Evolutionary conservation across 768 basidiomycete species (phyloP), one percentile per base, ranked within the genome.

Genomic region (Rossbeevera mucosa): DNA sequence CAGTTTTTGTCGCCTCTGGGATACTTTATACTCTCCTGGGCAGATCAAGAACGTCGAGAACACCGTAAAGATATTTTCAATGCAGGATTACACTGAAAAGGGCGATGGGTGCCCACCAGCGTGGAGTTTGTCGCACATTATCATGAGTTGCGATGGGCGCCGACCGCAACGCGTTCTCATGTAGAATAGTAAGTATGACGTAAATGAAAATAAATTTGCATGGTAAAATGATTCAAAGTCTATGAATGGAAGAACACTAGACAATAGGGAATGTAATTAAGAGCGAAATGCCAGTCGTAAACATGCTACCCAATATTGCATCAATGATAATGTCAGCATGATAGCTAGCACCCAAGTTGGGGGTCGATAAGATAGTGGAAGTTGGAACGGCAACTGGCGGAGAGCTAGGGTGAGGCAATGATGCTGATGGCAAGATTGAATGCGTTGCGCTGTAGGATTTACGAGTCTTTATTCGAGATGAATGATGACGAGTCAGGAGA

Each of bases 21-120:
- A 11, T 75, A 76, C 18, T 87, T 88, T 66, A 65, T 69, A 44
- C 73, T 88, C 0, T n/a, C n/a, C n/a, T 24, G 86, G 86, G 0
- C 86, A 85, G 14, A 71, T 87, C 44, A 67, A 71, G 57, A 87
- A 76, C 49, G 62, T 80, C 13, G 70, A 75, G 38, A 70, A 22
- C 4, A 40, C 44, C 16, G 7, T 31, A 5, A 33, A 16, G 13
- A 49, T 5, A 21, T 59, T n/a, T n/a, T 53, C 33, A 36, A 36
- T n/a, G 20, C 47, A 1, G 41, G 59, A 63, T 44, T 33, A 45
- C 40, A 25, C 12, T 21, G 40, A 41, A 21, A 40, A 0, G 33
- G 33, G 2, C 11, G n/a, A 36, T 18, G 33, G 9, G 9, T 1
- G 33, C n/a, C n/a, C 16, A 33, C 14, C 14, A 16, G 30, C 16